Evolutionary conservation across 2,329 filamentous ascomycete species (phyloP).

Genomic region (Coleophoma eucalyptorum): DNA sequence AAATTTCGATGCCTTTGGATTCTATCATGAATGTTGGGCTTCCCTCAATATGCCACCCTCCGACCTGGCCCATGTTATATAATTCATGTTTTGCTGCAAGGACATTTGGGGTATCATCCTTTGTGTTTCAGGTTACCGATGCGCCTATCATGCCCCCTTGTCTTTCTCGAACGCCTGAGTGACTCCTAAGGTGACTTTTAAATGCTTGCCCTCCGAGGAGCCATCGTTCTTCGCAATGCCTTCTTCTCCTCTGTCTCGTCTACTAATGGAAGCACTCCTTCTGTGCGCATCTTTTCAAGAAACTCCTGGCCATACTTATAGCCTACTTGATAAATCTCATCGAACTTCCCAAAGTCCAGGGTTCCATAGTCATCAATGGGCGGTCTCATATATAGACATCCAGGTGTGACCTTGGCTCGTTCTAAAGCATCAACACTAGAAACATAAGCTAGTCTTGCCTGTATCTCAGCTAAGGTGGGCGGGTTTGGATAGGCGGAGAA

Average conservation of each 20-base stretch:
- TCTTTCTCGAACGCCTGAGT: too few species aligned
- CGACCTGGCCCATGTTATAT: too few species aligned
- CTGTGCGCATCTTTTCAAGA: slow-evolving; percentile 69
- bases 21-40: too few species aligned
- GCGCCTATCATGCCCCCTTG: too few species aligned
- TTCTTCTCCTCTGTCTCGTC: slow-evolving; percentile 76
- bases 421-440: slow-evolving; percentile 93
- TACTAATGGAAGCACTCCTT: slow-evolving; percentile 68
- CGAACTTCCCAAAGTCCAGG: slow-evolving; percentile 94
- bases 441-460: slow-evolving; percentile 91
- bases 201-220: slow-evolving; percentile 74
- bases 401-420: slow-evolving; percentile 83
- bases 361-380: slow-evolving; percentile 93
- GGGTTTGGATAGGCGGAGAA: slow-evolving; percentile 87
- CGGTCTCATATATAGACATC: slow-evolving; percentile 94
- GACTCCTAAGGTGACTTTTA: slow-evolving; percentile 24
- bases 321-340: slow-evolving; percentile 90
- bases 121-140: neutral
- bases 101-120: neutral
- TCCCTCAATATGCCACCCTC: too few species aligned
- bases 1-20: too few species aligned
- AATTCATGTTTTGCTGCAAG: neutral
- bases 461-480: slow-evolving; percentile 92
- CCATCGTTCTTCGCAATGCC: slow-evolving; percentile 73
- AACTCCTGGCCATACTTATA: slow-evolving; percentile 83